phyloP scores from a whole-genome alignment of 306 rosid genomes.

The Fragaria vesca region DNA sequence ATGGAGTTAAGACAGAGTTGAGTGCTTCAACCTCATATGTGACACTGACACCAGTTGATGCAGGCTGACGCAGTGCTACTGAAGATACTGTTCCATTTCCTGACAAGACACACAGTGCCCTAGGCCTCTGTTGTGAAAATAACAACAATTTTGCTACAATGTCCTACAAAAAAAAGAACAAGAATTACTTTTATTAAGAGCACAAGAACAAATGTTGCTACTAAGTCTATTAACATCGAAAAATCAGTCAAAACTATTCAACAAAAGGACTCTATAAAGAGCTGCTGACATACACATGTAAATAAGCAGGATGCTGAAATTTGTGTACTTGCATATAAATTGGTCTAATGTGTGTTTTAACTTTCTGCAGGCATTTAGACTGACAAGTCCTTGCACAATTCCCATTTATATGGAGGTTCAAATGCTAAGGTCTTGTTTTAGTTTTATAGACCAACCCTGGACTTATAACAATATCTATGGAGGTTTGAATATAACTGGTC shows the following conservation, averaged over 20 bases:
- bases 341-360: background rate
- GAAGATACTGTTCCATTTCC: constrained; percentile 83
- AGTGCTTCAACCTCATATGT: constrained; percentile 63
- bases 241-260: background rate
- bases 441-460: background rate
- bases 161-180: constrained; percentile 57
- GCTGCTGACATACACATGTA: background rate
- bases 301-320: background rate
- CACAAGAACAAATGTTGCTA: background rate
- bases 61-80: constrained; percentile 80
- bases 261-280: background rate
- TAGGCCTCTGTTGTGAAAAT: constrained; percentile 81
- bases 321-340: background rate
- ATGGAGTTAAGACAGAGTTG: background rate
- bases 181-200: constrained; percentile 1
- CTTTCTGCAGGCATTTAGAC: background rate
- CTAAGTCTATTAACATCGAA: background rate
- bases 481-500: background rate
- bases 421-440: no score
- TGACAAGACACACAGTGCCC: constrained; percentile 82
- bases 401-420: no score
- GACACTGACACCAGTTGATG: constrained; percentile 68
- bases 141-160: constrained; percentile 71
- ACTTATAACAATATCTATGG: no score
- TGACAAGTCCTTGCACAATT: background rate